These are phyloP conservation scores for Mycena indigotica DNA, from an alignment of 768 basidiomycete species.

Conservation along the genomic window DNA sequence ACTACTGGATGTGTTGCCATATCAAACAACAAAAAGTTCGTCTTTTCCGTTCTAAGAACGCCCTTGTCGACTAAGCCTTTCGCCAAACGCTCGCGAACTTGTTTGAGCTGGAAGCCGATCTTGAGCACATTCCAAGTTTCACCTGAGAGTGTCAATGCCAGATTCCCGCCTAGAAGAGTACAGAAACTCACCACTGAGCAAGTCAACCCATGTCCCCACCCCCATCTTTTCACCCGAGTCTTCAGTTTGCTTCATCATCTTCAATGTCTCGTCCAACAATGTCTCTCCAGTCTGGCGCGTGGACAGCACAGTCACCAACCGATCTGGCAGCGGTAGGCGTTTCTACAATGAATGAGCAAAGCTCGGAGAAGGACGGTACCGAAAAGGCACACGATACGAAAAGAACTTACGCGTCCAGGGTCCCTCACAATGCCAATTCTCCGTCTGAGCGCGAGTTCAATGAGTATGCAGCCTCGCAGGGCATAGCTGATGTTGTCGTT, in stretches of 20 bases:
- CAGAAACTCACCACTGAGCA: constrained; percentile 71
- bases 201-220: constrained; percentile 92
- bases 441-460: constrained; percentile 93
- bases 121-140: constrained; percentile 99
- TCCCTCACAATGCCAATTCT: constrained; percentile 91
- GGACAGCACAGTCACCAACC: constrained; percentile 16
- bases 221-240: constrained; percentile 63
- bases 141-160: constrained; percentile 47
- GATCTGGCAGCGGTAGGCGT: constrained; percentile 15
- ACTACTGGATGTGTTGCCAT: constrained; percentile 97
- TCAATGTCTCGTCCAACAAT: constrained; percentile 75
- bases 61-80: constrained; percentile 88
- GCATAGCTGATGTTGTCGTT: constrained; percentile 99
- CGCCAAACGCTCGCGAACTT: constrained; percentile 11
- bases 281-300: constrained; percentile 22
- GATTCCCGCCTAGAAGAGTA: neutral
- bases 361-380: neutral
- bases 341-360: constrained; percentile 1
- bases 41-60: constrained; percentile 97
- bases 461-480: constrained; percentile 95
- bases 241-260: constrained; percentile 89
- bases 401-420: constrained; percentile 35
- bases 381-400: constrained; percentile 1
- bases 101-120: constrained; percentile 88
- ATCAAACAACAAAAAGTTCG: constrained; percentile 98